phyloP scores from a whole-genome alignment of 352 stramenopile genomes.

The Thraustochytrium sp. region DNA sequence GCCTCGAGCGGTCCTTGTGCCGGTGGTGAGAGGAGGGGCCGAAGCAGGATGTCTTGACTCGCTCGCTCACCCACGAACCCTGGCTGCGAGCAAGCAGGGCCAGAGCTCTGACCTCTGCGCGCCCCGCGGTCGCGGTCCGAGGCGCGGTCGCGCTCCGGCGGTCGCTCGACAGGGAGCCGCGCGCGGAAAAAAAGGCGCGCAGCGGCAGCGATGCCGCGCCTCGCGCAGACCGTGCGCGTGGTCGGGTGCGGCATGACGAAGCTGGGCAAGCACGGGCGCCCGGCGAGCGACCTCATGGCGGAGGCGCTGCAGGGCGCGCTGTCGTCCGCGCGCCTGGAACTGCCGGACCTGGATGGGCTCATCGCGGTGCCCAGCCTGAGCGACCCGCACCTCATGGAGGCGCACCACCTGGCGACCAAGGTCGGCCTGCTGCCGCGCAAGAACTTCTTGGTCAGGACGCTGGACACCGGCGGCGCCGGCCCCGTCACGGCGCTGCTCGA shows the following conservation, averaged over 20 bases:
- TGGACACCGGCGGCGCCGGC: slow-evolving; percentile 55
- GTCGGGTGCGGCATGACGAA: slow-evolving; percentile 8
- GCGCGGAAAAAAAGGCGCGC: neutral
- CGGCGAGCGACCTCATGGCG: slow-evolving; percentile 46
- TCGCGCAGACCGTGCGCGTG: slow-evolving; percentile 18
- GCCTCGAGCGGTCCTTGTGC: too few species aligned
- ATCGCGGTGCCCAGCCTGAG: slow-evolving; percentile 52
- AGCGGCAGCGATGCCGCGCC: neutral
- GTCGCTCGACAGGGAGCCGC: neutral
- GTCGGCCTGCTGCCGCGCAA: neutral
- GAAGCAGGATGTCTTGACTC: too few species aligned
- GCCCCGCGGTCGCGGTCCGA: neutral
- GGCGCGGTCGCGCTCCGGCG: neutral
- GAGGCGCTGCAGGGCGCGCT: slow-evolving; percentile 46
- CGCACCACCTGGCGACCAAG: slow-evolving; percentile 55
- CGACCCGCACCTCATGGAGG: slow-evolving; percentile 56
- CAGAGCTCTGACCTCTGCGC: too few species aligned
- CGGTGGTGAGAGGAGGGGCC: too few species aligned
- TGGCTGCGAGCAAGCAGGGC: too few species aligned
- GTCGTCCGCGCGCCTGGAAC: slow-evolving; percentile 27
- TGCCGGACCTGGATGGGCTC: slow-evolving; percentile 52
- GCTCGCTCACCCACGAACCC: too few species aligned
- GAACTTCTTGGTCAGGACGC: slow-evolving; percentile 39
- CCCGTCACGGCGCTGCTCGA: slow-evolving; percentile 55
- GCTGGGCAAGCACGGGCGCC: neutral